Conservation (phyloP, 495 filamentous ascomycete species). For the Choiromyces venosus region DNA sequence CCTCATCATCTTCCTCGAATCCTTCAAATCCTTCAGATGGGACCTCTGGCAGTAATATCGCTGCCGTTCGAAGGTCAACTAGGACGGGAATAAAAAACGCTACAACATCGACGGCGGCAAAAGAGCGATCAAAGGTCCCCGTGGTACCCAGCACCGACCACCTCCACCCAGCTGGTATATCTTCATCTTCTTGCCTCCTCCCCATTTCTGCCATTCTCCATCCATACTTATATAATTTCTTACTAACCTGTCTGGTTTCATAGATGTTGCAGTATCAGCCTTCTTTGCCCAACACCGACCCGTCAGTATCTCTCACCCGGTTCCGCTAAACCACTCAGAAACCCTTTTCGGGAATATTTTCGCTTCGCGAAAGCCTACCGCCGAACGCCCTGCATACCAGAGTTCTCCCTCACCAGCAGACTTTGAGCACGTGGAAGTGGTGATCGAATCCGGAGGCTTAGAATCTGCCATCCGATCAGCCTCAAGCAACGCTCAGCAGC, state of each 20-base stretch:
- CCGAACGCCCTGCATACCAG: conserved; percentile 56
- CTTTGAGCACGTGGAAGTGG: conserved; percentile 22
- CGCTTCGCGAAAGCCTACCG: conserved; percentile 51
- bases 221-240: conserved; percentile 44
- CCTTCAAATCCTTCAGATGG: conserved; percentile 27
- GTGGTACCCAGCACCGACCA: conserved; percentile 39
- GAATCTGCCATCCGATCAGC: conserved; percentile 53
- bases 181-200: neutral
- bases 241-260: conserved; percentile 38
- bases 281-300: conserved; percentile 97
- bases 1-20: conserved; percentile 25
- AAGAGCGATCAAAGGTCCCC: conserved; percentile 35
- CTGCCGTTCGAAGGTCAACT: conserved; percentile 18
- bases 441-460: conserved; percentile 45
- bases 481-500: conserved; percentile 41
- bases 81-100: conserved; percentile 26
- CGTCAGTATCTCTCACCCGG: conserved; percentile 74
- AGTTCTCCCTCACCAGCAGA: conserved; percentile 62
- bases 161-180: conserved; percentile 34
- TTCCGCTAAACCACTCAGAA: conserved; percentile 64
- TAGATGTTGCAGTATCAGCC: conserved; percentile 78
- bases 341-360: conserved; percentile 80
- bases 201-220: conserved; percentile 25
- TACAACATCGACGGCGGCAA: conserved; percentile 14
- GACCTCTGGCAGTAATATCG: conserved; percentile 14